phyloP scores from a whole-genome alignment of 208 protist genomes.

The Acanthamoeba lenticulata region DNA sequence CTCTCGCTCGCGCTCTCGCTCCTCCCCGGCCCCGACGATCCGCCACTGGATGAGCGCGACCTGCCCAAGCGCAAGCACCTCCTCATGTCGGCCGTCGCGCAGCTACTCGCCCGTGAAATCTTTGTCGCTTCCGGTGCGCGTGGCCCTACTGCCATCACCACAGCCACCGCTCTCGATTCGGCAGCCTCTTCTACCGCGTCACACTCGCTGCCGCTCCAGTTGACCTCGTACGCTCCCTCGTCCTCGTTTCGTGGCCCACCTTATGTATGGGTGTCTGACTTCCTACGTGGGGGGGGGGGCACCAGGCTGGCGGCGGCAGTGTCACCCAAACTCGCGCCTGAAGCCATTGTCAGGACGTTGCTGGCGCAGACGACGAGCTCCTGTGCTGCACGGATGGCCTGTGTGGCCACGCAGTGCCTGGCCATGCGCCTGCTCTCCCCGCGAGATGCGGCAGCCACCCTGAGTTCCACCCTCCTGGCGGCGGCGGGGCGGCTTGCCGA shows the following conservation, averaged over 20 bases:
- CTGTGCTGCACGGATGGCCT: background rate
- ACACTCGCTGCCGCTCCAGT: background rate
- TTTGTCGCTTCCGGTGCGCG: background rate
- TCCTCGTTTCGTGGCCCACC: background rate
- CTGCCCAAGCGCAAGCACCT: background rate
- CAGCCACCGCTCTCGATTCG: background rate
- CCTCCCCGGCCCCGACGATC: background rate
- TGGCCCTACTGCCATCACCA: no score
- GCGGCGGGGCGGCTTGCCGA: background rate
- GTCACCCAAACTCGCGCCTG: background rate
- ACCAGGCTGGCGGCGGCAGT: background rate
- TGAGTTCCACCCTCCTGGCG: background rate
- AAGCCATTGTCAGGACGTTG: background rate
- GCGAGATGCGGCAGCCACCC: background rate
- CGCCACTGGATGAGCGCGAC: background rate
- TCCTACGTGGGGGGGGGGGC: background rate
- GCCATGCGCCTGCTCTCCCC: background rate
- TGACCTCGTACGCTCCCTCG: background rate
- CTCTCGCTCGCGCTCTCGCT: conserved; percentile 35
- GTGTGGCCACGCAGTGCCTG: background rate
- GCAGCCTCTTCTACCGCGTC: background rate
- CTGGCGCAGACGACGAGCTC: background rate
- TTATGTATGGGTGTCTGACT: background rate
- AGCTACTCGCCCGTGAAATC: background rate
- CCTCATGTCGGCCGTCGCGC: background rate